phyloP scores from a whole-genome alignment of 2,329 filamentous ascomycete genomes.

The Dactylellina parvicollis region DNA sequence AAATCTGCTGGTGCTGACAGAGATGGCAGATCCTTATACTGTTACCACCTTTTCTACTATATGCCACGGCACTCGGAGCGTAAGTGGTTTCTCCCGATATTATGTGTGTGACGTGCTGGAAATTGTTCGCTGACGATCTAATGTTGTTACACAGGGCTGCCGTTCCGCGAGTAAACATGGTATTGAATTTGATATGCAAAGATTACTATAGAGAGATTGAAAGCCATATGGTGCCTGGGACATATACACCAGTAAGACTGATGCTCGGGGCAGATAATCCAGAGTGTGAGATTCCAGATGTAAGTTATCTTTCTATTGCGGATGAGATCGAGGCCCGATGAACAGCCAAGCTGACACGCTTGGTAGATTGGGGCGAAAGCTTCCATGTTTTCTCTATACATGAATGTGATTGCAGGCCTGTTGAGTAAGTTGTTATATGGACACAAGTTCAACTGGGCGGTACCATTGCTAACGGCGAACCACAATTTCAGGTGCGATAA shows the following conservation, averaged over 20 bases:
- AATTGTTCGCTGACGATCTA: neutral
- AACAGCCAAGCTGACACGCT: neutral
- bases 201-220: constrained; percentile 79
- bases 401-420: constrained; percentile 77
- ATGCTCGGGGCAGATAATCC: constrained; percentile 75
- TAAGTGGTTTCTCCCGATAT: constrained; percentile 59
- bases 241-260: constrained; percentile 61
- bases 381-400: constrained; percentile 79
- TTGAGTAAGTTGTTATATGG: constrained; percentile 64
- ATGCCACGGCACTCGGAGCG: constrained; percentile 86
- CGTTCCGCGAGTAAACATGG: constrained; percentile 63
- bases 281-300: constrained; percentile 81
- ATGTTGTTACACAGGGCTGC: constrained; percentile 41
- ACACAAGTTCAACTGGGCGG: neutral
- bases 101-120: neutral
- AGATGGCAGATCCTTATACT: constrained; percentile 74
- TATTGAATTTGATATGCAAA: constrained; percentile 82
- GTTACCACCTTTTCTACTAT: constrained; percentile 84
- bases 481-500: constrained; percentile 69
- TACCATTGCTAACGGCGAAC: neutral
- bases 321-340: neutral
- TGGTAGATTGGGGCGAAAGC: constrained; percentile 73
- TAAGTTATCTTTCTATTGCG: constrained; percentile 21
- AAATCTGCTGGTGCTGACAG: constrained; percentile 4
- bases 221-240: constrained; percentile 70